Evolutionary conservation across 2,329 filamentous ascomycete species (phyloP).

Genomic region (Arthroderma sp.): DNA sequence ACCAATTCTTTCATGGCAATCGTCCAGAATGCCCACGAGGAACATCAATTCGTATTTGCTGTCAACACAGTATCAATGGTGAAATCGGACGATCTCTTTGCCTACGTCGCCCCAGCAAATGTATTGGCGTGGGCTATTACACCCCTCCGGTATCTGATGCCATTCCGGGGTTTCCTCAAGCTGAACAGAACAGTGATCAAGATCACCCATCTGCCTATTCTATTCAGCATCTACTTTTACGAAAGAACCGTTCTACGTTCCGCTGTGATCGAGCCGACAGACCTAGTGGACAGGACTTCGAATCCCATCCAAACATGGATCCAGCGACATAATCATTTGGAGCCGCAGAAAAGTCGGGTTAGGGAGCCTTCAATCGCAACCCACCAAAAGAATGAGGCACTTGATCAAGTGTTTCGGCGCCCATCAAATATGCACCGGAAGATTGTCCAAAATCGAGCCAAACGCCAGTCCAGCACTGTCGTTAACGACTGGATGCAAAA

Average conservation of each 20-base stretch:
- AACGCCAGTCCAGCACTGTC: conserved; percentile 60
- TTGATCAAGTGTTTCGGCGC: conserved; percentile 80
- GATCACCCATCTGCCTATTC: conserved; percentile 70
- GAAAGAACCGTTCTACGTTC: conserved; percentile 67
- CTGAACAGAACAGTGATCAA: conserved; percentile 89
- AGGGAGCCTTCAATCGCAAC: conserved; percentile 80
- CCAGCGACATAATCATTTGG: conserved; percentile 42
- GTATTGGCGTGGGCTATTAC: conserved; percentile 82
- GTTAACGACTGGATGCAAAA: conserved; percentile 84
- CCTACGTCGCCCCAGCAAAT: conserved; percentile 82
- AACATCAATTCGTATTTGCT: conserved; percentile 84
- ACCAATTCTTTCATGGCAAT: conserved; percentile 95
- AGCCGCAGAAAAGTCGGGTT: conserved; percentile 45
- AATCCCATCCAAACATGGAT: conserved; percentile 44
- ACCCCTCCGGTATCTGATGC: conserved; percentile 66
- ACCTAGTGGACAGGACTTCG: conserved; percentile 62
- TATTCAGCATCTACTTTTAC: conserved; percentile 78
- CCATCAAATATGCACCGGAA: conserved; percentile 47
- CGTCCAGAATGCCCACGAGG: conserved; percentile 82
- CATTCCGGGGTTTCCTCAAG: conserved; percentile 67
- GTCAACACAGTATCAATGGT: conserved; percentile 98
- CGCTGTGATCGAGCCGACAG: conserved; percentile 66
- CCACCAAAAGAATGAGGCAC: conserved; percentile 74
- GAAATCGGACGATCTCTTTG: conserved; percentile 93
- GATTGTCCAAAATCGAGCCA: conserved; percentile 44